Evolutionary conservation across 1,284 basidiomycete species (phyloP).

Genomic region (Volvariella surrecta): DNA sequence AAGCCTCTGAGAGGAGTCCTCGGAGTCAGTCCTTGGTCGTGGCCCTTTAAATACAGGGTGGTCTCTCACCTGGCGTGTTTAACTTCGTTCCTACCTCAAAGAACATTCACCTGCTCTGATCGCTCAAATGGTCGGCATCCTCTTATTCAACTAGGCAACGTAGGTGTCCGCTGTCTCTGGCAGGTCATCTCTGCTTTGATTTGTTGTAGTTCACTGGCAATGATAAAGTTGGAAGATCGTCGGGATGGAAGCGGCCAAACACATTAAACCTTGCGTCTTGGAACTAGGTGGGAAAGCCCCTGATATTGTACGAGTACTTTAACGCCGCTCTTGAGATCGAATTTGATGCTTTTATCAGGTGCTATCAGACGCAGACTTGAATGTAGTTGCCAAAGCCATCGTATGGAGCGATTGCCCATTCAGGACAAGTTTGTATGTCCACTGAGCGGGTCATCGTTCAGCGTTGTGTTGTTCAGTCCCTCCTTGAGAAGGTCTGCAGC

Average conservation of each 20-base stretch:
- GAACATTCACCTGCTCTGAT: slow-evolving; percentile 36
- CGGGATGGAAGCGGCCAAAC: slow-evolving; percentile 63
- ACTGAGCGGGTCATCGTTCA: slow-evolving; percentile 61
- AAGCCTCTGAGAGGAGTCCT: slow-evolving; percentile 51
- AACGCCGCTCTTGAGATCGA: background rate
- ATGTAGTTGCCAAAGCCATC: slow-evolving; percentile 46
- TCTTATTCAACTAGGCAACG: slow-evolving; percentile 36
- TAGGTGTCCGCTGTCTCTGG: slow-evolving; percentile 14
- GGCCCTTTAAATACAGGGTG: slow-evolving; percentile 47
- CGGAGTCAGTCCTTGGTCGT: slow-evolving; percentile 38
- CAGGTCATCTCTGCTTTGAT: slow-evolving; percentile 9
- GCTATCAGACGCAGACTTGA: slow-evolving; percentile 52
- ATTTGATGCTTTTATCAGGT: slow-evolving; percentile 25
- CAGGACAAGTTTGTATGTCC: slow-evolving; percentile 68
- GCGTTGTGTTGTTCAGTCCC: slow-evolving; percentile 23
- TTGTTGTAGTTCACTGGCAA: slow-evolving; percentile 58
- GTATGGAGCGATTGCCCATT: slow-evolving; percentile 52
- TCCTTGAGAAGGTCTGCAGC: slow-evolving; percentile 26
- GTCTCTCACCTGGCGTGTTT: slow-evolving; percentile 52
- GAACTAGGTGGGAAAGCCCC: slow-evolving; percentile 76
- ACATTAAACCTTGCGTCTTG: slow-evolving; percentile 65
- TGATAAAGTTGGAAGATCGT: slow-evolving; percentile 62
- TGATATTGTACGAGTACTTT: slow-evolving; percentile 37
- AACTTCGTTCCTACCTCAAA: slow-evolving; percentile 49
- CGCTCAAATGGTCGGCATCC: slow-evolving; percentile 50